These are phyloP conservation scores for Cyclaneusma minus DNA, from an alignment of 2,329 filamentous ascomycete species.

Conservation along the genomic window DNA sequence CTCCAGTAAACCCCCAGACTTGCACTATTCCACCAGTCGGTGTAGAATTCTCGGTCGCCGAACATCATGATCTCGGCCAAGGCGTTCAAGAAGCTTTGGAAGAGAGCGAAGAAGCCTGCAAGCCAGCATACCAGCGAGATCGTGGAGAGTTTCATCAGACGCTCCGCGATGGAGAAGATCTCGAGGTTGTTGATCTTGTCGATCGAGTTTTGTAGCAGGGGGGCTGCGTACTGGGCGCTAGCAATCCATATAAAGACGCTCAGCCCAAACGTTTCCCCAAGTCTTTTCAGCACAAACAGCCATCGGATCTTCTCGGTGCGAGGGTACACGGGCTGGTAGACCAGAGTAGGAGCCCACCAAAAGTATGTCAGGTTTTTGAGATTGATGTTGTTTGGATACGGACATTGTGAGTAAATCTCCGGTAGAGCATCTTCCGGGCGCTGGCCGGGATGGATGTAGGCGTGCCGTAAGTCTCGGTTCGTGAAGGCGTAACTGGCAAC, in stretches of 20 bases:
- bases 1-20: constrained; percentile 84
- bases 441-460: constrained; percentile 62
- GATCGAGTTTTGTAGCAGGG: constrained; percentile 77
- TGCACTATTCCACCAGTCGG: constrained; percentile 94
- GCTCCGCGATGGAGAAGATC: constrained; percentile 67
- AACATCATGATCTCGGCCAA: constrained; percentile 82
- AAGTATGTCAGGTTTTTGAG: constrained; percentile 82
- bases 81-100: constrained; percentile 84
- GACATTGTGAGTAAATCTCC: constrained; percentile 65
- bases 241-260: constrained; percentile 90
- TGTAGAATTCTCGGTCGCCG: constrained; percentile 87
- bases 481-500: constrained; percentile 92
- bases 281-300: constrained; percentile 72
- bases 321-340: constrained; percentile 95
- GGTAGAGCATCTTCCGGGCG: constrained; percentile 57
- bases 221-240: constrained; percentile 85
- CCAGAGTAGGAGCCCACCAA: constrained; percentile 92
- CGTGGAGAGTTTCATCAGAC: constrained; percentile 86
- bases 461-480: constrained; percentile 86
- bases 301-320: constrained; percentile 69
- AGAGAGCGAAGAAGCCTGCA: constrained; percentile 90
- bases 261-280: constrained; percentile 62
- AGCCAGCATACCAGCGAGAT: constrained; percentile 96
- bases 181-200: constrained; percentile 74
- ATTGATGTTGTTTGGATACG: constrained; percentile 85